Conservation (phyloP, 768 basidiomycete genomes). For the Strobilomyces dryophilus region DNA sequence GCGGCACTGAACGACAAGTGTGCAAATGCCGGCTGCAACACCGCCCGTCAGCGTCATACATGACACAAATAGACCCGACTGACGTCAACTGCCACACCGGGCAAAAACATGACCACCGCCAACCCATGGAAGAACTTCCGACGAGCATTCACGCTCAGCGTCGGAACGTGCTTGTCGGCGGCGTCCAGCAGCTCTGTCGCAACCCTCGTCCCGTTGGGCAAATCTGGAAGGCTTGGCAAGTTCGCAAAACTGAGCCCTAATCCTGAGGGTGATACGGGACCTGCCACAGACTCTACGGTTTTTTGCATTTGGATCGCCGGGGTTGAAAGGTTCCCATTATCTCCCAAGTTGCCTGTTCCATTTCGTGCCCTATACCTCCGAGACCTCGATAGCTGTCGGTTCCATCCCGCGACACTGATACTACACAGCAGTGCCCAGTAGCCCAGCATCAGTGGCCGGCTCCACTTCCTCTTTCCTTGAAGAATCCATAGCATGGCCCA, state of each 20-base stretch:
- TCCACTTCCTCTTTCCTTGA: constrained; percentile 75
- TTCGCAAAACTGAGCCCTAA: constrained; percentile 37
- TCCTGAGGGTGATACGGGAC: constrained; percentile 17
- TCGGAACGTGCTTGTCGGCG: constrained; percentile 87
- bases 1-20: constrained; percentile 93
- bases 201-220: constrained; percentile 58
- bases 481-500: constrained; percentile 79
- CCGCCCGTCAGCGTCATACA: constrained; percentile 13
- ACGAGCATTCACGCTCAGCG: constrained; percentile 84
- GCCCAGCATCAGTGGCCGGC: constrained; percentile 65
- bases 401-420: constrained; percentile 94
- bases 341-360: constrained; percentile 29
- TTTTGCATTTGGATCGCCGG: constrained; percentile 23
- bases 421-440: constrained; percentile 84
- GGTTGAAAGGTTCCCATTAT: constrained; percentile 31
- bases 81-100: constrained; percentile 90
- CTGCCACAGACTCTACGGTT: constrained; percentile 10
- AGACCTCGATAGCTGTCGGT: constrained; percentile 78
- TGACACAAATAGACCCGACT: constrained; percentile 32
- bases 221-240: constrained; percentile 47
- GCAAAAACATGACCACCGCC: constrained; percentile 94
- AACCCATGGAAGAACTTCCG: constrained; percentile 97
- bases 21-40: constrained; percentile 84
- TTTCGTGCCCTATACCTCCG: constrained; percentile 59
- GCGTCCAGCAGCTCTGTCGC: constrained; percentile 69